A percentile compares a stretch with the other conserved stretches of the same genome.
These are phyloP conservation scores for Thelonectria blattea DNA, from an alignment of 2,329 filamentous ascomycete species.

Conservation along the genomic window DNA sequence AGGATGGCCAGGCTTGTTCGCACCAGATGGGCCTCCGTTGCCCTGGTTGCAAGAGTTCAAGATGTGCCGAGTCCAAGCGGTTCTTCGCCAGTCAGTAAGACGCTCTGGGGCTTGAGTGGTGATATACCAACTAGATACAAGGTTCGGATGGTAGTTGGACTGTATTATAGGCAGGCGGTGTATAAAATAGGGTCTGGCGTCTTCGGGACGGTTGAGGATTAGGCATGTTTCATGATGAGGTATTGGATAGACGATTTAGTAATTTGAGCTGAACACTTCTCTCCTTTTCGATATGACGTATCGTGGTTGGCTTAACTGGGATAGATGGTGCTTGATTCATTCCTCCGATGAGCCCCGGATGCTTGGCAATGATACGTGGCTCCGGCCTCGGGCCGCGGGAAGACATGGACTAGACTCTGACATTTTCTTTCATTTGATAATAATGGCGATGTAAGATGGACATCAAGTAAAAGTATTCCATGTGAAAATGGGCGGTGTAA, in stretches of 20 bases:
- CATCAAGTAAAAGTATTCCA: too few relatives aligned
- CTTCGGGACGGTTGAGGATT: conserved; percentile 14
- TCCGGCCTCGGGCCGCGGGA: too few relatives aligned
- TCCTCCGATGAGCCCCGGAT: too few relatives aligned
- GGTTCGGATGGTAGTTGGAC: neutral
- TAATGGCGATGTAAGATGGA: too few relatives aligned
- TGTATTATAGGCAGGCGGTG: neutral
- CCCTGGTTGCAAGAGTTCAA: conserved; percentile 89
- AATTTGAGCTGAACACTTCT: conserved; percentile 13
- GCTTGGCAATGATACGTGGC: too few relatives aligned
- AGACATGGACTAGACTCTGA: too few relatives aligned
- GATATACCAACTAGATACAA: conserved; percentile 16
- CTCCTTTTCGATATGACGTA: neutral
- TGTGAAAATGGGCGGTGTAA: too few relatives aligned
- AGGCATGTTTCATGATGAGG: neutral
- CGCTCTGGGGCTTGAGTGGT: conserved; percentile 23
- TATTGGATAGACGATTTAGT: conserved; percentile 1
- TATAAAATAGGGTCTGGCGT: conserved; percentile 13
- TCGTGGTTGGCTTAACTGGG: neutral
- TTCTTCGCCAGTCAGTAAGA: conserved; percentile 61
- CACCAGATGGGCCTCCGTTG: conserved; percentile 89
- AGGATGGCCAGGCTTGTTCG: conserved; percentile 71
- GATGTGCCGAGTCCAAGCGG: conserved; percentile 78
- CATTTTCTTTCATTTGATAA: too few relatives aligned
- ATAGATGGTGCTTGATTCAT: neutral